Evolutionary conservation across 129 eudicot genomes (phyloP), one percentile per base, ranked within the genome.

Genomic region (Logfia minima): DNA sequence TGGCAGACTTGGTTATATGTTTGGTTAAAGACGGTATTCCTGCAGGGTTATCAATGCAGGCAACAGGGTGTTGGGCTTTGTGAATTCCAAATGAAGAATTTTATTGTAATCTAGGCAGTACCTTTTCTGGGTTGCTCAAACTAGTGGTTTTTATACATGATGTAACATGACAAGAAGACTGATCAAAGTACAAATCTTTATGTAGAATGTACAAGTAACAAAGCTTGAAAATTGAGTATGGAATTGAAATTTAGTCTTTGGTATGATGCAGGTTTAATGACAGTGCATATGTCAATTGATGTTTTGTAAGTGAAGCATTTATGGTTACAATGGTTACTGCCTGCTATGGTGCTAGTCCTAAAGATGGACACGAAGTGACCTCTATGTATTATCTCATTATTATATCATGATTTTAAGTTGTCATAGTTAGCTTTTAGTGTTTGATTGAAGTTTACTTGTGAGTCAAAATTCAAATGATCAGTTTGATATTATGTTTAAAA

Each of bases 71-170:
- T 41, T 48, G 61, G 72, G 65, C 21, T 64, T 56, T 66, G 66
- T 51, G 65, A 70, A 79, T 79, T 79, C 82, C 13, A n/a, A 74
- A 67, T 55, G 22, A 34, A 74, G 80, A 74, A 80, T 74, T 52
- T 23, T 72, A 63, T 71, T 63, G 72, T 71, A 72, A 71, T 62
- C 66, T 32, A 65, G 13, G 18, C 4, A 32, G 75, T 76, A 76
- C 72, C 72, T 60, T 51, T 60, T 64, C 77, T 79, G 77, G 78
- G 78, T 72, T 79, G 73, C 83, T 72, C 58, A 72, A 79, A 79
- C 78, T 37, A 52, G 83, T 72, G 53, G 75, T 74, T 75, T 17
- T 48, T 48, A 72, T 70, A 23, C 70, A 74, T 74, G 84, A 80
- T 80, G 80, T 74, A 39, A 80, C 84, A 74, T 80, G 71, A 60